Evolutionary conservation across 2,329 filamentous ascomycete genomes (phyloP).

Genomic region (Trichoderma asperellum): DNA sequence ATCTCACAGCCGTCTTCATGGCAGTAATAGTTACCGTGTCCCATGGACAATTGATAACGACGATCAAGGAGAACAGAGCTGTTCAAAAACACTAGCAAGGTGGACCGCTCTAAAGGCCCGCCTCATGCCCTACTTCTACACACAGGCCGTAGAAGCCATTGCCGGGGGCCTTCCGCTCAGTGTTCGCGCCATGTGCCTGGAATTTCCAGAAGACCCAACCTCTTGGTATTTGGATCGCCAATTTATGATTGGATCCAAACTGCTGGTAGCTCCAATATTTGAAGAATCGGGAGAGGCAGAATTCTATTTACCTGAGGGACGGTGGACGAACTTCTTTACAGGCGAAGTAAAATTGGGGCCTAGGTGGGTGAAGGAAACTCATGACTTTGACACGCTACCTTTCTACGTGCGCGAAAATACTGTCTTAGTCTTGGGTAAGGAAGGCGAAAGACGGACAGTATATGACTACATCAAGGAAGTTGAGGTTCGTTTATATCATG

Average conservation of each 20-base stretch:
- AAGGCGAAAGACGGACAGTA: conserved; percentile 44
- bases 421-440: conserved; percentile 51
- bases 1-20: conserved; percentile 71
- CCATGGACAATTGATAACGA: conserved; percentile 73
- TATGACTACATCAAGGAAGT: conserved; percentile 54
- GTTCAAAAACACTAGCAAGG: conserved; percentile 52
- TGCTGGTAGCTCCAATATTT: conserved; percentile 68
- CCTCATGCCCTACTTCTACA: conserved; percentile 57
- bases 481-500: conserved; percentile 54
- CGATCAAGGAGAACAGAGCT: conserved; percentile 59
- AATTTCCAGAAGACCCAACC: conserved; percentile 72
- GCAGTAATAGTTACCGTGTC: conserved; percentile 72
- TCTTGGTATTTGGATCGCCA: conserved; percentile 70
- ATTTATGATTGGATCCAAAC: conserved; percentile 70
- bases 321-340: conserved; percentile 55
- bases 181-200: conserved; percentile 68
- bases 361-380: conserved; percentile 63
- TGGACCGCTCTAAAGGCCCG: conserved; percentile 56
- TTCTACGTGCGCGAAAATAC: conserved; percentile 61
- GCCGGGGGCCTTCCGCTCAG: conserved; percentile 62
- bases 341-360: conserved; percentile 54
- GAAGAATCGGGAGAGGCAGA: conserved; percentile 65
- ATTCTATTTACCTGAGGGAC: conserved; percentile 63
- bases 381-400: conserved; percentile 61
- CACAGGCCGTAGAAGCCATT: conserved; percentile 48